Conservation (phyloP, 345 rosid species). For the Gossypium raimondii region DNA sequence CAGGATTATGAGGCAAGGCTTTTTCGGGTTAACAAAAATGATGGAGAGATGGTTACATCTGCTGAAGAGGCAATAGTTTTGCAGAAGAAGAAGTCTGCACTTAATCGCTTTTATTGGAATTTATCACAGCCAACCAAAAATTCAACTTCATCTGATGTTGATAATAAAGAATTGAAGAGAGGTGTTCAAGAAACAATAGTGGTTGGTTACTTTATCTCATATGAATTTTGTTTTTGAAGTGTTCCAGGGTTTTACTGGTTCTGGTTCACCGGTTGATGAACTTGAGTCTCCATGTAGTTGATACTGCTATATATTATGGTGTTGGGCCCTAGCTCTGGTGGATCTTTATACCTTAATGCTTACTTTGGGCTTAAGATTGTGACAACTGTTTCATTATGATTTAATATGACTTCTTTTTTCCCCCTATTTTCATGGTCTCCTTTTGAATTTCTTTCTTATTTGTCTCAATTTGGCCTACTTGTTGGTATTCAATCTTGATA, state of each 20-base stretch:
- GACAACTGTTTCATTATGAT: not conserved
- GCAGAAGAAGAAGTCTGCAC: conserved; percentile 73
- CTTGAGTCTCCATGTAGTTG: not conserved
- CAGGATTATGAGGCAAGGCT: conserved; percentile 91
- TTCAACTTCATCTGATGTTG: conserved; percentile 31
- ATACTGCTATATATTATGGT: not conserved
- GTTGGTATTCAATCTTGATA: too few species aligned
- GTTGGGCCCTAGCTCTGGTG: not conserved
- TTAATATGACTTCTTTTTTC: not conserved
- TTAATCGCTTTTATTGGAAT: conserved; percentile 71
- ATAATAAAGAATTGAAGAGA: conserved; percentile 52
- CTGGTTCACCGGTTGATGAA: not conserved
- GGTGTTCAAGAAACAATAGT: conserved; percentile 57
- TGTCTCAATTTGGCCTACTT: too few species aligned
- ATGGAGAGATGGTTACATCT: conserved; percentile 58
- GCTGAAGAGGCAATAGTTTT: conserved; percentile 79
- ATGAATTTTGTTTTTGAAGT: not conserved
- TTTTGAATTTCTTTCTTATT: not conserved
- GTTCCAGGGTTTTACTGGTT: not conserved
- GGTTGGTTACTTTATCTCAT: conserved; percentile 49
- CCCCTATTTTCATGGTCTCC: not conserved
- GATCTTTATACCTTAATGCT: not conserved
- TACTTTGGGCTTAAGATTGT: not conserved
- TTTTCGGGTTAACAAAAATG: conserved; percentile 66
- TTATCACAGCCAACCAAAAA: conserved; percentile 50